Conservation (phyloP, 257 asterid genomes). For the Perilla frutescens region DNA sequence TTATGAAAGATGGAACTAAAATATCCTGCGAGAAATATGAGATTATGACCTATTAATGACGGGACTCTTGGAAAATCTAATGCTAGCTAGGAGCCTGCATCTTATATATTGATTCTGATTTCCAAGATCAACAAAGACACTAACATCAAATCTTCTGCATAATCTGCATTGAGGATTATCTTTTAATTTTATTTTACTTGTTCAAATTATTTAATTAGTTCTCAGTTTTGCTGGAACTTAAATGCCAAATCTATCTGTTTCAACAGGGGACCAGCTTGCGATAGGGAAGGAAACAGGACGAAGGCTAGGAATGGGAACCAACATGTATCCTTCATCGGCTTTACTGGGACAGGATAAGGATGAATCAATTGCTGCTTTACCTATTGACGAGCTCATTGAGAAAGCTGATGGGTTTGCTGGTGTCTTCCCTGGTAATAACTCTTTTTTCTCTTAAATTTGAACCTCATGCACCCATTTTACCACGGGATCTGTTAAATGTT, state of each 20-base stretch:
- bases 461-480: not conserved
- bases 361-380: slow-evolving; percentile 89
- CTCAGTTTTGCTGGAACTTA: not conserved
- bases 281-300: slow-evolving; percentile 98
- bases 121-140: not conserved
- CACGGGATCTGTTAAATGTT: not conserved
- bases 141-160: not conserved
- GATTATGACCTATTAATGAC: no score
- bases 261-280: slow-evolving; percentile 94
- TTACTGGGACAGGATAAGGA: slow-evolving; percentile 92
- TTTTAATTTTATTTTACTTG: slow-evolving; percentile 8
- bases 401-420: slow-evolving; percentile 99
- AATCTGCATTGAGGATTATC: slow-evolving; percentile 36
- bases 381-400: slow-evolving; percentile 92
- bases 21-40: no score
- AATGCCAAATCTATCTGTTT: slow-evolving; percentile 27
- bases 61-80: no score
- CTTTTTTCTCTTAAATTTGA: slow-evolving; percentile 16
- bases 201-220: not conserved
- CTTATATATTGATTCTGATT: no score
- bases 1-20: not conserved
- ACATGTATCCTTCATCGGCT: slow-evolving; percentile 98
- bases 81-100: no score
- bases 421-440: slow-evolving; percentile 80
- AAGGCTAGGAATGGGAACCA: slow-evolving; percentile 97